These are phyloP conservation scores for Moesziomyces aphidis DNA, from an alignment of 1,284 basidiomycete species.

Conservation along the genomic window DNA sequence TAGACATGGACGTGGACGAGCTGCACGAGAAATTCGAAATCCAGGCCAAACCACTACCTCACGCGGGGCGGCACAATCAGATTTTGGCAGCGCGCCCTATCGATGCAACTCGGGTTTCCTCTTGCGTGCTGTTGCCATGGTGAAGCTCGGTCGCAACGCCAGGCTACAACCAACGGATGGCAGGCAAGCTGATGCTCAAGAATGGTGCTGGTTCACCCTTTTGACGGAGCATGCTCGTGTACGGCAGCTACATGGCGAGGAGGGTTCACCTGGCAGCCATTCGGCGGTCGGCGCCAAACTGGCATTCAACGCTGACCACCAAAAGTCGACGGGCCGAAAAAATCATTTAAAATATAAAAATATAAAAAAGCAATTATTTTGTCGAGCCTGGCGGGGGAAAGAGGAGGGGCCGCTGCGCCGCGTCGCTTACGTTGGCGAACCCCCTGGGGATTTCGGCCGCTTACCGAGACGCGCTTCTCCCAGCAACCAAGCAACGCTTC, in stretches of 20 bases:
- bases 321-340: neutral
- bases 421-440: conserved; percentile 13
- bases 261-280: neutral
- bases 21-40: neutral
- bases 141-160: too few relatives aligned
- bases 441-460: conserved; percentile 7
- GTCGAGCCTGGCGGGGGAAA: too few relatives aligned
- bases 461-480: conserved; percentile 16
- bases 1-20: neutral
- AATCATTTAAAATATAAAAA: neutral
- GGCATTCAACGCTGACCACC: neutral
- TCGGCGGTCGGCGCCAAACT: neutral
- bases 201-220: too few relatives aligned
- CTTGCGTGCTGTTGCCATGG: too few relatives aligned
- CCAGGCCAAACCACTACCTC: neutral
- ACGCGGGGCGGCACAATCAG: neutral
- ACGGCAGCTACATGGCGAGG: too few relatives aligned
- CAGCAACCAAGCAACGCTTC: neutral
- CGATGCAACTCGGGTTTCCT: neutral
- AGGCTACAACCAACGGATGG: too few relatives aligned
- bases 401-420: neutral
- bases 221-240: too few relatives aligned
- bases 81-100: neutral
- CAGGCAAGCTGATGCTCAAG: too few relatives aligned
- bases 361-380: neutral